Base-by-base conservation (phyloP, 306 rosid genomes). In the Quercus bicolor region DNA sequence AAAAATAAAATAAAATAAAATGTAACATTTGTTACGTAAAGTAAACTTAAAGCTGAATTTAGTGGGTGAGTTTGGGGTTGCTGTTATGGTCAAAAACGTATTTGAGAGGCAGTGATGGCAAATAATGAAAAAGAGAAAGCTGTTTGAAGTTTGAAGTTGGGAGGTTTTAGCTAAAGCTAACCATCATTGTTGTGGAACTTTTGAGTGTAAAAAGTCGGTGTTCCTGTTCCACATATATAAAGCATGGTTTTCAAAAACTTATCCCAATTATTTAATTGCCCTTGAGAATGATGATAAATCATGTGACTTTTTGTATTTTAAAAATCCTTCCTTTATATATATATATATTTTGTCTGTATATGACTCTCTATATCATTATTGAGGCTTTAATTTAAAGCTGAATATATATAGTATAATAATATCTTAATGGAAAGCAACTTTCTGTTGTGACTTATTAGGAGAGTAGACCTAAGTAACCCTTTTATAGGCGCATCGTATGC, bases 221-320 rank as follows among this genome's bases (percentile, higher is more conserved):
- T 48, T 48, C 53, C 53, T 48, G 53, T 48, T 48, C 53, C 53
- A 48, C 53, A 48, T 34, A 34, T 7, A 37, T 7, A 7, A 0
- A 37, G 45, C 45, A 37, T 12, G 53, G 16, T 48, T 48, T 48
- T 48, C 5, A 48, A 37, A 37, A 37, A 37, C 45, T 37, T 37
- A 37, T 8, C 3, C 45, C 45, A 37, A 8, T 37, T 48, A 10
- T 48, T 12, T 13, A 48, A 48, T 68, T 75, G 83, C 59, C 62
- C 70, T 40, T 28, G 37, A 52, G 19, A 78, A 43, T 68, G 75
- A 56, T 74, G 75, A 56, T 74, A 68, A 68, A 74, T n/a, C 79
- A 75, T 56, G 54, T 21, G 79, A 62, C 69, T 62, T 62, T 62
- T 62, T 1, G 65, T 15, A 2, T 62, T 26, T 28, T 61, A 37